Evolutionary conservation across 768 basidiomycete species (phyloP), one percentile per base, ranked within the genome.

Genomic region (Kwoniella sp.): DNA sequence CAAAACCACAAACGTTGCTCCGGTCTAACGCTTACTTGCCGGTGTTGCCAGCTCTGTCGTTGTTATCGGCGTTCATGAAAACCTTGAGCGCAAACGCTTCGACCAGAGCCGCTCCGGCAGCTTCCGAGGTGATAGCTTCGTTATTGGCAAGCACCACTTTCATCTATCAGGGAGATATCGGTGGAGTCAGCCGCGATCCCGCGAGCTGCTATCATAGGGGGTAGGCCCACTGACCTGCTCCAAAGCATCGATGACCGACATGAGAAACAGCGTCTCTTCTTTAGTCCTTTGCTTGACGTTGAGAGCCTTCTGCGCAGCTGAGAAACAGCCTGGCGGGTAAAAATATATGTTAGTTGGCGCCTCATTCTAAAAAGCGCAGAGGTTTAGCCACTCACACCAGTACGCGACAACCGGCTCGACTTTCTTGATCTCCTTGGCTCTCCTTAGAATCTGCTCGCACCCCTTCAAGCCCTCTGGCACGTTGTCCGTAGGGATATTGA

Each of bases 81-180:
- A 98, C 83, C 55, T 80, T 85, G 22, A 92, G 75, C 1, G 89
- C 92, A 78, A 98, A 98, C 76, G 92, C 90, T 78, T 96, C 91
- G 41, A 98, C 83, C 65, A 89, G 92, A 3, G 89, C 89, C 2
- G 86, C 82, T 33, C 88, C 87, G 0, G 83, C 89, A 8, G 81
- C 75, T 65, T 96, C 91, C 51, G 83, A 81, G 55, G 87, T 84
- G 50, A 96, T 80, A 9, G 88, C 84, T 64, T 95, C 90, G 56
- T 83, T 83, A 14, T 79, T 75, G 0, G 82, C 83, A 22, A 92
- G 83, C 8, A 84, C 80, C 9, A 76, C 74, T 76, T 96, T 96
- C 79, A 89, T 81, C 78, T 79, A 50, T 10, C 27, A 29, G 27
- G 3, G 5, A n/a, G 11, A 15, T 38, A 17, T 22, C 14, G 5